Percentiles rank a stretch among this genome's conserved stretches.
These are phyloP conservation scores for Tetrahymena elliotti DNA, from an alignment of 73 alveolate genomes.

Conservation along the genomic window DNA sequence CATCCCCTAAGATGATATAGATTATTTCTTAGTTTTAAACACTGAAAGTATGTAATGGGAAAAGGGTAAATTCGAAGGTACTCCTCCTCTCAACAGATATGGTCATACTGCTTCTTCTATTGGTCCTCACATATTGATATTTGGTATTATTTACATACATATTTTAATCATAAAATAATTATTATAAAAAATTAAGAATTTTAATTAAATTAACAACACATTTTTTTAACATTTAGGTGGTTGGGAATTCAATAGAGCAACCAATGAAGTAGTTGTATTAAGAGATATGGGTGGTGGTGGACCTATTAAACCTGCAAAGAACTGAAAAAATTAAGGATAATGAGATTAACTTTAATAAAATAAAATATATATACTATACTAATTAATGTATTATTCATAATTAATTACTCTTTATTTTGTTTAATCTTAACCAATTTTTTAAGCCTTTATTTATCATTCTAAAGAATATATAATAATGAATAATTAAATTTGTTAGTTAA, in stretches of 20 bases:
- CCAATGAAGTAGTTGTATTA: constrained; percentile 25
- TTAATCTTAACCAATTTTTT: too few species aligned
- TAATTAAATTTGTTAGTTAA: too few species aligned
- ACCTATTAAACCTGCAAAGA: neutral
- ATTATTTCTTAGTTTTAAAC: constrained; percentile 85
- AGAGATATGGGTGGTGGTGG: constrained; percentile 34
- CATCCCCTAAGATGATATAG: constrained; percentile 76
- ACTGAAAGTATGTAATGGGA: constrained; percentile 88
- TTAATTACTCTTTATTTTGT: too few species aligned
- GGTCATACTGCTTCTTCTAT: constrained; percentile 97
- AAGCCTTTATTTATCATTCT: too few species aligned
- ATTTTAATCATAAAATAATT: neutral
- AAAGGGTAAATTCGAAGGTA: constrained; percentile 85
- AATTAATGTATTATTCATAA: neutral
- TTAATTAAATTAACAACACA: neutral
- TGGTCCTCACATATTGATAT: constrained; percentile 94
- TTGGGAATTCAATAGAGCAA: constrained; percentile 44
- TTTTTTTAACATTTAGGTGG: constrained; percentile 9
- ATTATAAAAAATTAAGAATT: neutral
- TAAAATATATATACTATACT: neutral
- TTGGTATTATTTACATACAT: constrained; percentile 48
- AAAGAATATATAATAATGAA: too few species aligned
- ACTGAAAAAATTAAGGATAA: neutral
- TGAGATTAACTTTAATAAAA: neutral
- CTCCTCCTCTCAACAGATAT: constrained; percentile 91